Evolutionary conservation across 1,284 basidiomycete species (phyloP).

Genomic region (Ustilago bromivora): DNA sequence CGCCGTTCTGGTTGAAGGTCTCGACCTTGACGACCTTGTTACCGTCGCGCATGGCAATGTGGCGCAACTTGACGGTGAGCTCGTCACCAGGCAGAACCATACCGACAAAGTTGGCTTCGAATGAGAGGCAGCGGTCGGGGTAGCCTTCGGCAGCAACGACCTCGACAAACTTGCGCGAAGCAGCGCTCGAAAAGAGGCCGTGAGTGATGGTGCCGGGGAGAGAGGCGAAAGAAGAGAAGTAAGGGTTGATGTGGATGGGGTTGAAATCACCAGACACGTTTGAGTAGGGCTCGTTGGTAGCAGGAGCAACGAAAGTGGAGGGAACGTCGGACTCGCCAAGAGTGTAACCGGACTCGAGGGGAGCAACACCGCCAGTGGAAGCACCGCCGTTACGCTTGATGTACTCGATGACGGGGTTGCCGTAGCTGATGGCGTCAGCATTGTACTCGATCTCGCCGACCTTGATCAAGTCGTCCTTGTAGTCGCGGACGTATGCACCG

Average conservation of each 20-base stretch:
- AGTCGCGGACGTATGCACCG: constrained; percentile 62
- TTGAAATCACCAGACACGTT: constrained; percentile 96
- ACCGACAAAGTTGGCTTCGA: constrained; percentile 79
- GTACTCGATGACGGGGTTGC: constrained; percentile 94
- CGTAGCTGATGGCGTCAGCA: constrained; percentile 61
- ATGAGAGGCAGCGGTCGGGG: constrained; percentile 77
- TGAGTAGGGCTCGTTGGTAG: constrained; percentile 94
- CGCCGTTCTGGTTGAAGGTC: constrained; percentile 84
- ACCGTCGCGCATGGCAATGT: constrained; percentile 62
- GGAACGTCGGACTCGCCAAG: constrained; percentile 45
- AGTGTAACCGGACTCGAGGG: constrained; percentile 76
- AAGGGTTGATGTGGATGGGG: constrained; percentile 98
- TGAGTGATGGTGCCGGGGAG: constrained; percentile 97
- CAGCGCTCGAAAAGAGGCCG: constrained; percentile 95
- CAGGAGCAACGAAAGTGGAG: constrained; percentile 71
- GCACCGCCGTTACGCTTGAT: constrained; percentile 87
- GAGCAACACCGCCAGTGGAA: constrained; percentile 78
- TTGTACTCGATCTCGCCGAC: constrained; percentile 61
- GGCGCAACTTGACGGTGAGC: constrained; percentile 81
- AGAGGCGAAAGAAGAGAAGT: constrained; percentile 93
- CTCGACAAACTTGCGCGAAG: constrained; percentile 91
- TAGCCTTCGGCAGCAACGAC: constrained; percentile 91
- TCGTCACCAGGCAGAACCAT: constrained; percentile 97
- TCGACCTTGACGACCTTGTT: constrained; percentile 87
- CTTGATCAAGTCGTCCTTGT: constrained; percentile 61